Evolutionary conservation across 2,329 filamentous ascomycete species (phyloP).

Genomic region (Chalara sp.): DNA sequence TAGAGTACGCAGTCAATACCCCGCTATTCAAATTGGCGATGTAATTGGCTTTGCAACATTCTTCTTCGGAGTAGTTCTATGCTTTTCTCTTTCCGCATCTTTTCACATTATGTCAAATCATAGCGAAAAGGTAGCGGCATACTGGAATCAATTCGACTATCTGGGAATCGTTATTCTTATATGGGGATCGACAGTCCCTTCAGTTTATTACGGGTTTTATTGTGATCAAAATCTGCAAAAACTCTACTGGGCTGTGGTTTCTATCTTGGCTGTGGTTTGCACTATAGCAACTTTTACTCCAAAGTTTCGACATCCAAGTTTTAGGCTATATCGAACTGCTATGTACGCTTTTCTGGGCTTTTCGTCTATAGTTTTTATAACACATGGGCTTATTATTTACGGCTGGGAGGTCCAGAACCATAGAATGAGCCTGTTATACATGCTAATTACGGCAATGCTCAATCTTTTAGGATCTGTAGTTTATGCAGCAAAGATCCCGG

Average conservation of each 20-base stretch:
- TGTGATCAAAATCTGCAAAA: slow-evolving; percentile 28
- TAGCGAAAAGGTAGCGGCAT: slow-evolving; percentile 26
- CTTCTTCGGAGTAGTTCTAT: slow-evolving; percentile 29
- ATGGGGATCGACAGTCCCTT: slow-evolving; percentile 32
- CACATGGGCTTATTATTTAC: slow-evolving; percentile 16
- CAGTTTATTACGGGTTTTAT: slow-evolving; percentile 35
- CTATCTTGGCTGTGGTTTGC: slow-evolving; percentile 28
- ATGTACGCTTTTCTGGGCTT: slow-evolving; percentile 20
- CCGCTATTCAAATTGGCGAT: slow-evolving; percentile 27
- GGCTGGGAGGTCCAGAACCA: slow-evolving; percentile 13
- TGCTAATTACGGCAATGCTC: slow-evolving; percentile 6
- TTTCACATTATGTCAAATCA: slow-evolving; percentile 33
- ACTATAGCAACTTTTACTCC: slow-evolving; percentile 24
- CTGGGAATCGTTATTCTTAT: slow-evolving; percentile 32
- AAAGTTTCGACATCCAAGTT: slow-evolving; percentile 10
- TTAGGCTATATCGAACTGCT: slow-evolving; percentile 15
- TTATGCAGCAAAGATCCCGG: slow-evolving; percentile 18
- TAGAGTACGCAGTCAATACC: slow-evolving; percentile 24
- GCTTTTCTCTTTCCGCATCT: slow-evolving; percentile 30
- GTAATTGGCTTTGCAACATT: slow-evolving; percentile 32
- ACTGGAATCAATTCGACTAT: slow-evolving; percentile 33
- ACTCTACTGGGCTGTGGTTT: slow-evolving; percentile 31
- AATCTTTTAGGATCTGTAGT: slow-evolving; percentile 12
- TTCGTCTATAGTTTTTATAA: slow-evolving; percentile 21
- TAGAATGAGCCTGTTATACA: slow-evolving; percentile 13